Base-by-base conservation (phyloP, 2,329 filamentous ascomycete species). In the Achaetomium macrosporum region DNA sequence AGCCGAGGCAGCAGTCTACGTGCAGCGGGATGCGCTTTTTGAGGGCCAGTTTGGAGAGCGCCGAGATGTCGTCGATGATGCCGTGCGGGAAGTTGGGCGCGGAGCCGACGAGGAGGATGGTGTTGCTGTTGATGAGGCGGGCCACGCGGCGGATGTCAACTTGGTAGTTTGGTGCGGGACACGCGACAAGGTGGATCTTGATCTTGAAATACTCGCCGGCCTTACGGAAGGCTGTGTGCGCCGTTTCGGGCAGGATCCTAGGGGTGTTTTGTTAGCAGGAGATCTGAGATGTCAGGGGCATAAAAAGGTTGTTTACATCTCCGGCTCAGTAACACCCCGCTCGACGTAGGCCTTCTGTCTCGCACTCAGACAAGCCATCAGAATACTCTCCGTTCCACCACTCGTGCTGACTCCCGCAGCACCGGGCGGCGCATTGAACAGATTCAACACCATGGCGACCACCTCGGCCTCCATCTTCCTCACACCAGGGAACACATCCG, bases 381-480 rank as follows among this genome's bases (percentile, higher is more conserved):
- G 76, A 64, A 99, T 99, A 55, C 90, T 95, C 71, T 99, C 93
- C 0, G 93, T 96, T 45, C 93, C 93, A 57, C 93, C 93, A 57
- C 87, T 88, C 1, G 93, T 97, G 15, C 88, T 90, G 10, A 93
- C 90, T 57, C 93, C 93, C 5, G 88, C 91, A 30, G 85, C 89
- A 51, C 83, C 85, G n/a, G 83, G 75, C 3, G 93, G 93, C 9
- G 87, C 90, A 69, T 95, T 89, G 76, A 96, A 99, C 69, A 99
- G 74, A 42, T 82, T 81, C 56, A 95, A 75, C 30, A 95, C 90
- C 92, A 99, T 99, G 60, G 91, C 87, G 48, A 99, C 93, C 57
- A 99, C 77, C 74, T 99, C 93, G 42, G 93, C 92, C 75, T 99
- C 93, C 93, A 99, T 99, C 81, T 99, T 99, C 64, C 93, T 79